A percentile compares a stretch with the other conserved stretches of the same genome.
Conservation (phyloP, 2,329 filamentous ascomycete genomes). For the Setomelanomma holmii region DNA sequence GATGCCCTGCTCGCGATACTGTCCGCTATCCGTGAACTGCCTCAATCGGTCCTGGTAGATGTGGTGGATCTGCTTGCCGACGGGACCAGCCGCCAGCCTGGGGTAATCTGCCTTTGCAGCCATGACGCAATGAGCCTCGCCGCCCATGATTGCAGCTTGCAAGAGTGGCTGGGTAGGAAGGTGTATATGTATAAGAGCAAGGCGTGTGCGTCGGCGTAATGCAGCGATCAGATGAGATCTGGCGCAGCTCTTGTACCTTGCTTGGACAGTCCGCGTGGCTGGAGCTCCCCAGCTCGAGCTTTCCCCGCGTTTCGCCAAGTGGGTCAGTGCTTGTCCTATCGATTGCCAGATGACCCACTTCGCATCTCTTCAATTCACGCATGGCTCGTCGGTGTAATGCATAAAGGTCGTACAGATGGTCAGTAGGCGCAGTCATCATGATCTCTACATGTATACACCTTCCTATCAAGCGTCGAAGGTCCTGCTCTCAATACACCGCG, state of each 20-base stretch:
- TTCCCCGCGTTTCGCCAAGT: constrained; percentile 34
- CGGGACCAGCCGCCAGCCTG: constrained; percentile 44
- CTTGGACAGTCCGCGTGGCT: constrained; percentile 20
- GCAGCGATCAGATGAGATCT: not conserved
- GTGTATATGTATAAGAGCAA: not conserved
- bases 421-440: not conserved
- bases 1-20: constrained; percentile 76
- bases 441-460: not conserved
- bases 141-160: constrained; percentile 39
- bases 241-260: constrained; percentile 29
- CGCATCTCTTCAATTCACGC: constrained; percentile 6
- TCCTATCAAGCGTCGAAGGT: not conserved
- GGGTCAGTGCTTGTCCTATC: constrained; percentile 18
- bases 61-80: constrained; percentile 68
- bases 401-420: not conserved
- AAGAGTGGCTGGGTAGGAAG: constrained; percentile 1
- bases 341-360: constrained; percentile 6
- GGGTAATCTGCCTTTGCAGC: constrained; percentile 39
- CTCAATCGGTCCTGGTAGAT: constrained; percentile 86
- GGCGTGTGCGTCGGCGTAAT: not conserved
- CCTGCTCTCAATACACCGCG: not conserved
- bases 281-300: constrained; percentile 17
- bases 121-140: constrained; percentile 42
- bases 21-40: constrained; percentile 77
- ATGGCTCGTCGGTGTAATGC: too few species aligned